Evolutionary conservation across 1,284 basidiomycete genomes (phyloP).

Genomic region (Entoloma clypeatum): DNA sequence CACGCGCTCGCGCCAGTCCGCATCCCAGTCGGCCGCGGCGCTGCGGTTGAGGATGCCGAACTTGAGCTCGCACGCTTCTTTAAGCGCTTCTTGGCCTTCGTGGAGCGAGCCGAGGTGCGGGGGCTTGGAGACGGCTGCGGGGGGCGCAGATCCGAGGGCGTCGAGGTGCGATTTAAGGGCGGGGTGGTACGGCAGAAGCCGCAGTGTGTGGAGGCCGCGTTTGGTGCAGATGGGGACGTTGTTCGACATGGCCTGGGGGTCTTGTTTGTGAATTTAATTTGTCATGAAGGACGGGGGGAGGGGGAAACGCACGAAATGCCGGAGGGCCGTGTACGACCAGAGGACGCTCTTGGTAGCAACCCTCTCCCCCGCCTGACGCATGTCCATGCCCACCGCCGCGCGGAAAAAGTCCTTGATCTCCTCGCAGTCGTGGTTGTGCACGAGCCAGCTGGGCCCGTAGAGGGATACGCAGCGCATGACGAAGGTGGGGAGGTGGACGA

Average conservation of each 20-base stretch:
- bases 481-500: slow-evolving; percentile 60
- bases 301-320: slow-evolving; percentile 56
- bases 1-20: slow-evolving; percentile 54
- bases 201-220: slow-evolving; percentile 60
- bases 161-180: slow-evolving; percentile 58
- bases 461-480: slow-evolving; percentile 58
- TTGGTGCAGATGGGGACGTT: slow-evolving; percentile 58
- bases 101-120: slow-evolving; percentile 55
- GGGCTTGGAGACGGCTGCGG: slow-evolving; percentile 55
- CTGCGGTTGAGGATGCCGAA: slow-evolving; percentile 32
- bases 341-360: slow-evolving; percentile 72
- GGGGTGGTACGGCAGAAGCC: slow-evolving; percentile 54
- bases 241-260: slow-evolving; percentile 57
- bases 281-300: slow-evolving; percentile 6
- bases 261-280: neutral
- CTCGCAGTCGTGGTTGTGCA: slow-evolving; percentile 58
- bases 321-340: slow-evolving; percentile 69
- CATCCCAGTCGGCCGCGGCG: slow-evolving; percentile 41
- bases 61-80: slow-evolving; percentile 56
- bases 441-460: slow-evolving; percentile 61
- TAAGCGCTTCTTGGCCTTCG: slow-evolving; percentile 53
- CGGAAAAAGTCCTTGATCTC: slow-evolving; percentile 71
- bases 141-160: slow-evolving; percentile 50
- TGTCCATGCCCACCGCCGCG: slow-evolving; percentile 62
- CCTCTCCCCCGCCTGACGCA: slow-evolving; percentile 67